These are phyloP conservation scores for Begonia fuchsioides DNA, from an alignment of 306 rosid genomes.

Conservation along the genomic window DNA sequence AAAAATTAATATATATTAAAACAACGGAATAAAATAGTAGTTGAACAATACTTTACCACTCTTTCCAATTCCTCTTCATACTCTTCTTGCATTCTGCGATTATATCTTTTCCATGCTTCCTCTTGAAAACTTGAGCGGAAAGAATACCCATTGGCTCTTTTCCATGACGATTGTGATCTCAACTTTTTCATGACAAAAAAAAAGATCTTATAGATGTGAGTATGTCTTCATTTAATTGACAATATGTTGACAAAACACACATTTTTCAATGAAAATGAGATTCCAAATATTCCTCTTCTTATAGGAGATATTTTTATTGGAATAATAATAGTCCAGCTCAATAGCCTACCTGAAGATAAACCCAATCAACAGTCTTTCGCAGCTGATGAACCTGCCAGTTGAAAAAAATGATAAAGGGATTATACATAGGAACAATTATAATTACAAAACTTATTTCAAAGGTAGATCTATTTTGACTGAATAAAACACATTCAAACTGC, in stretches of 20 bases:
- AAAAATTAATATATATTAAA: background rate
- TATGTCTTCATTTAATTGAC: background rate
- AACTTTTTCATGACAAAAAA: conserved; percentile 35
- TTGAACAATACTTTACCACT: conserved; percentile 42
- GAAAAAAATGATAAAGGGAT: conserved; percentile 3
- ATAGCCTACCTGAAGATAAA: conserved; percentile 47
- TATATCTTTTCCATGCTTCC: conserved; percentile 79
- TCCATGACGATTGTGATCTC: conserved; percentile 46
- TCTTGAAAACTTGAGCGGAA: conserved; percentile 65
- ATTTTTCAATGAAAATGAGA: background rate
- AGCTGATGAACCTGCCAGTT: conserved; percentile 68
- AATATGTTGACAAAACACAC: background rate
- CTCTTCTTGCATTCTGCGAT: conserved; percentile 84
- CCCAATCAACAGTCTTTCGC: conserved; percentile 74
- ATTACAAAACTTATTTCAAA: background rate
- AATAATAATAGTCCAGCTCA: background rate
- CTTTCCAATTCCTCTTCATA: conserved; percentile 95
- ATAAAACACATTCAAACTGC: background rate
- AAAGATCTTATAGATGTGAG: background rate
- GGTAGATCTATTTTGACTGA: background rate
- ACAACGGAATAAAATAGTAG: background rate
- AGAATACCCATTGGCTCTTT: conserved; percentile 38
- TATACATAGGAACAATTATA: background rate
- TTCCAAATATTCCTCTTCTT: background rate
- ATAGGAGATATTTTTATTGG: background rate